Conservation (phyloP, 441 rosid species). For the Macaranga tanarius region DNA sequence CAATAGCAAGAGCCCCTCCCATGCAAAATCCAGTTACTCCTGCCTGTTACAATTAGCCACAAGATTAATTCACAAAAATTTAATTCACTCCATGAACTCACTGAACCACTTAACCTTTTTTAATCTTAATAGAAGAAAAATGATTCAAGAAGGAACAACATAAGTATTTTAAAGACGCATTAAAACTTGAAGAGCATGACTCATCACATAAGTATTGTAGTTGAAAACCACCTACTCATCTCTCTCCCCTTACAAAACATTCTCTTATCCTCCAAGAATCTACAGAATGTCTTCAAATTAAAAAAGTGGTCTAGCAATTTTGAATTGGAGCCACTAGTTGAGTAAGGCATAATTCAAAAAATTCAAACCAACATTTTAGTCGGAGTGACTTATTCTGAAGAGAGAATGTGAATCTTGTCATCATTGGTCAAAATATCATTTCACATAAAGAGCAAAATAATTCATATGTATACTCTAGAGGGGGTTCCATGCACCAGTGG, state of each 20-base stretch:
- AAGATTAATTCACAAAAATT: slow-evolving; percentile 2
- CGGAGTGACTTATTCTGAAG: neutral
- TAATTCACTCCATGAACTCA: neutral
- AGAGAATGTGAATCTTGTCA: neutral
- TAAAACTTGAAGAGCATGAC: neutral
- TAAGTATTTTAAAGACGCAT: neutral
- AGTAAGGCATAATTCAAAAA: neutral
- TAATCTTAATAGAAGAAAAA: neutral
- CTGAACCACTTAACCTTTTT: neutral
- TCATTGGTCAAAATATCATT: neutral
- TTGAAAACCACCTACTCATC: neutral
- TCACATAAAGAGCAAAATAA: neutral
- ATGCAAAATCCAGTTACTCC: slow-evolving; percentile 96
- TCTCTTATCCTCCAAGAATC: neutral
- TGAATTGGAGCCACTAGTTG: neutral
- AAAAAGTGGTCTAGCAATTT: neutral
- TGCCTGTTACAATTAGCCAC: slow-evolving; percentile 43
- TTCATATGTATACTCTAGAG: neutral
- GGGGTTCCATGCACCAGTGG: neutral
- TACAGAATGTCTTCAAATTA: neutral
- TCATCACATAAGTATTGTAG: neutral
- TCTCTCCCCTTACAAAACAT: neutral
- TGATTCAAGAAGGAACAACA: neutral
- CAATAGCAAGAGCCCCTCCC: slow-evolving; percentile 92
- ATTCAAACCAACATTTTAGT: neutral